Evolutionary conservation across 495 filamentous ascomycete genomes (phyloP), one percentile per base, ranked within the genome.

Genomic region (Cercophora samala): DNA sequence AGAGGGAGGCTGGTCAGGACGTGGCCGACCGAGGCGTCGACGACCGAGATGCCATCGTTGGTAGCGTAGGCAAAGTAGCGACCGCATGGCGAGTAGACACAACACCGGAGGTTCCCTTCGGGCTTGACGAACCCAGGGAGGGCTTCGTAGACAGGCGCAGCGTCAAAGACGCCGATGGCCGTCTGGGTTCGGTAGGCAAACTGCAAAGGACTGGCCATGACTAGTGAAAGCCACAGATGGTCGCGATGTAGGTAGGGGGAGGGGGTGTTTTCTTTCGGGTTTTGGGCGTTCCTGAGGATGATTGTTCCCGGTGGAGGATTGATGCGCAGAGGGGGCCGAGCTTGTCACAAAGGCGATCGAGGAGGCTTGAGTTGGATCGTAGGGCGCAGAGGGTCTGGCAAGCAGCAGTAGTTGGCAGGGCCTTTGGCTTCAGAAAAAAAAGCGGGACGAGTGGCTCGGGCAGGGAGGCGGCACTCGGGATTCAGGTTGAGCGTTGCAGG

Each of bases 41-140:
- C 80, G 71, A 97, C 86, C 66, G 88, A 88, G 70, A 98, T 93
- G 77, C 90, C 86, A 69, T 97, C 93, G 63, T 87, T 90, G 66
- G 93, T 91, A 65, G 93, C 94, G 89, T 91, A 99, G 63, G 94
- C 93, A 79, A 96, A 95, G 83, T 93, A 99, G 72, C 91, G 90
- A 74, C 95, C 93, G 76, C 93, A 92, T 46, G 93, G 92, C 67
- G 94, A 97, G 83, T 98, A 99, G 70, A 86, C 87, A 80, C 90
- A 94, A 77, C 94, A 98, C 80, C 95, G 89, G 72, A 95, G 85
- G 80, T 93, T 97, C 76, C 93, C 94, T 83, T 97, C 90, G 65
- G 96, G 93, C 79, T 90, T 91, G 73, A 82, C 81, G 82, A 98
- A 97, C 68, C 90, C 94, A 76, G 91, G 83, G 71, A 97, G 84